Percentiles rank a stretch among this genome's conserved stretches.
phyloP scores from a whole-genome alignment of 108 stramenopile species.

The Stephanodiscus minutulus region DNA sequence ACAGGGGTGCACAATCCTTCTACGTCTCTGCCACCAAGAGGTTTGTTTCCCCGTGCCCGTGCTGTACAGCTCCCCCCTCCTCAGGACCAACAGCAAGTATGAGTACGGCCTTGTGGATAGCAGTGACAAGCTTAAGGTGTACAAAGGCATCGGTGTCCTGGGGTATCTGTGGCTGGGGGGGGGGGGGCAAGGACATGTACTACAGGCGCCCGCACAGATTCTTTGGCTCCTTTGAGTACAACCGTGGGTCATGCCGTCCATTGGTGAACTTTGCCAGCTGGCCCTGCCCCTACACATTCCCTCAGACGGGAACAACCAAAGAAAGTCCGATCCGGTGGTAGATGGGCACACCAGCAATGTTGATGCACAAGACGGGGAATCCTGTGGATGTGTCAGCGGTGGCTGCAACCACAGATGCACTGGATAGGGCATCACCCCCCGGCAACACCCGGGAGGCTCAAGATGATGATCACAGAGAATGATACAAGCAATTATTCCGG shows the following conservation, averaged over 20 bases:
- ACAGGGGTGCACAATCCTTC: slow-evolving; percentile 28
- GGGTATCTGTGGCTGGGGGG: slow-evolving; percentile 23
- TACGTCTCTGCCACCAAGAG: slow-evolving; percentile 25
- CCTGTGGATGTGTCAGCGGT: no score
- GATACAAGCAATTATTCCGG: no score
- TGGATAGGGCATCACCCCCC: no score
- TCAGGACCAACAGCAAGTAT: slow-evolving; percentile 8
- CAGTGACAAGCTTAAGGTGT: slow-evolving; percentile 24
- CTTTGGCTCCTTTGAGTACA: slow-evolving; percentile 23
- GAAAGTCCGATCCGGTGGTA: no score
- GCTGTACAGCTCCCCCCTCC: slow-evolving; percentile 8
- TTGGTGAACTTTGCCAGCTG: slow-evolving; percentile 25
- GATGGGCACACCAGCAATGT: no score
- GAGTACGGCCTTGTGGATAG: slow-evolving; percentile 19
- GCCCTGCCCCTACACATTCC: slow-evolving; percentile 31
- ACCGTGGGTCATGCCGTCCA: slow-evolving; percentile 19
- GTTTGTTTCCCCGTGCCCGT: slow-evolving; percentile 7
- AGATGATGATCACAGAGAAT: no score
- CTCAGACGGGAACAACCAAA: no score
- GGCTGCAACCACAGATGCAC: no score
- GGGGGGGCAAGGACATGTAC: slow-evolving; percentile 12
- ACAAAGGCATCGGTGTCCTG: slow-evolving; percentile 26
- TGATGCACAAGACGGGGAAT: no score
- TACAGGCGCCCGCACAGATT: slow-evolving; percentile 32
- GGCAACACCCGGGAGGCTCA: no score